Base-by-base conservation (phyloP, 73 alveolate species). In the Stentor roeselii region DNA sequence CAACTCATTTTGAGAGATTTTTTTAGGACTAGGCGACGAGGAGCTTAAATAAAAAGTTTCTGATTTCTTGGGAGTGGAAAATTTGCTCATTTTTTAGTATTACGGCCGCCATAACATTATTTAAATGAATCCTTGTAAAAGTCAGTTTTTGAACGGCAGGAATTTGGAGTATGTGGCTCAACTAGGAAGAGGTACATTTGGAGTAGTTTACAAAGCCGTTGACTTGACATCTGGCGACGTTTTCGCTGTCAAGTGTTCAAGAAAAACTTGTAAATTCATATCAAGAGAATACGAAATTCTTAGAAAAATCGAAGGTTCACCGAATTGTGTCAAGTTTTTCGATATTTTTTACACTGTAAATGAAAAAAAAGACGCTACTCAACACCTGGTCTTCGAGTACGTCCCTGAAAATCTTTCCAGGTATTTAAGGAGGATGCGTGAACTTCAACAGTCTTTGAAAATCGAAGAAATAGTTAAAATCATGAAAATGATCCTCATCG, bases 301-400 rank as follows among this genome's bases (percentile, higher is more conserved):
- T 15, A 67, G 21, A n/a, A 40, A 67, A 32, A 34, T 32, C 80
- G 37, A 36, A 21, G n/a, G 27, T 27, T 67, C 50, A 30, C 42
- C 21, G 34, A 67, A 67, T 40, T 67, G 80, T 32, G 41, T 67
- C 42, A n/a, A 40, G 41, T 32, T 67, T 21, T 40, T 67, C 42
- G 80, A 67, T 67, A 67, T 67, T 21, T 67, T 67, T 34, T 67
- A 67, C 37, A 21, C 80, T 15, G 34, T 67, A n/a, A 67, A 36
- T 21, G 80, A 67, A 0, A 32, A n/a, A 27, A 40, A 40, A 1
- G 14, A n/a, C 21, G 21, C 15, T 2, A 67, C 34, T 21, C 80
- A 67, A 2, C 80, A 67, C 41, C 80, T 67, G 27, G 80, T 67
- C n/a, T 67, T 67, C 34, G 80, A 67, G 37, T 67, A 67, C 34